A percentile compares a stretch with the other conserved stretches of the same genome.
These are phyloP conservation scores for Xanthoconium purpureum DNA, from an alignment of 768 basidiomycete species.

Conservation along the genomic window DNA sequence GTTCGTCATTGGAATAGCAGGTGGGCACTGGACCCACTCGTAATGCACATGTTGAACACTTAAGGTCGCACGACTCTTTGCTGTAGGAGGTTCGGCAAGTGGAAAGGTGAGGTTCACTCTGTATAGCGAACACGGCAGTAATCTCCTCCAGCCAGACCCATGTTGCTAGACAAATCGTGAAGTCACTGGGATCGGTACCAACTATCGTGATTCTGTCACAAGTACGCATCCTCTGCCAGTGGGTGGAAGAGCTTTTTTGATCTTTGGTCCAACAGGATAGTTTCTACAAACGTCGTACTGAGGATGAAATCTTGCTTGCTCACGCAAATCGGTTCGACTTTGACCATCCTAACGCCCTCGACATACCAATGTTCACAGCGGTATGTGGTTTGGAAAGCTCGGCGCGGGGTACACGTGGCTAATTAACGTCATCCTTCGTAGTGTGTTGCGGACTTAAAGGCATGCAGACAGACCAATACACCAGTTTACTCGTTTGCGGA, in stretches of 20 bases:
- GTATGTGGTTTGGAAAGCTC: constrained; percentile 40
- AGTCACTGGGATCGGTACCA: constrained; percentile 77
- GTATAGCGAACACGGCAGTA: neutral
- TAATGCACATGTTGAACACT: neutral
- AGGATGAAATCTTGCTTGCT: constrained; percentile 80
- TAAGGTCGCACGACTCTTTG: neutral
- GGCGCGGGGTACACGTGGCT: neutral
- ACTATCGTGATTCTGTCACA: constrained; percentile 90
- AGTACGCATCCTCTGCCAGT: constrained; percentile 35
- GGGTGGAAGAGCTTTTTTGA: neutral
- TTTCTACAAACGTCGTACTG: constrained; percentile 82
- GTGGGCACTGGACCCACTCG: constrained; percentile 37
- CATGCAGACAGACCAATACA: constrained; percentile 80
- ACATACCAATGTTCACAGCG: constrained; percentile 80
- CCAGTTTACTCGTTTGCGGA: constrained; percentile 92
- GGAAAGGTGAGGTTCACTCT: constrained; percentile 61
- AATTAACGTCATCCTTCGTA: constrained; percentile 28
- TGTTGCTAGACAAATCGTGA: constrained; percentile 80
- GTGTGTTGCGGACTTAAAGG: constrained; percentile 85
- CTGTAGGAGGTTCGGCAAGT: constrained; percentile 76
- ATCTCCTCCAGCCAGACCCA: constrained; percentile 55
- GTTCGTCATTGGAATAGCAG: constrained; percentile 83
- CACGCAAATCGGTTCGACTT: constrained; percentile 80
- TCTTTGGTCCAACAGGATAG: constrained; percentile 59
- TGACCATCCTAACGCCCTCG: constrained; percentile 91